Evolutionary conservation across 345 rosid species (phyloP).

Genomic region (Eucalyptus camaldulensis): DNA sequence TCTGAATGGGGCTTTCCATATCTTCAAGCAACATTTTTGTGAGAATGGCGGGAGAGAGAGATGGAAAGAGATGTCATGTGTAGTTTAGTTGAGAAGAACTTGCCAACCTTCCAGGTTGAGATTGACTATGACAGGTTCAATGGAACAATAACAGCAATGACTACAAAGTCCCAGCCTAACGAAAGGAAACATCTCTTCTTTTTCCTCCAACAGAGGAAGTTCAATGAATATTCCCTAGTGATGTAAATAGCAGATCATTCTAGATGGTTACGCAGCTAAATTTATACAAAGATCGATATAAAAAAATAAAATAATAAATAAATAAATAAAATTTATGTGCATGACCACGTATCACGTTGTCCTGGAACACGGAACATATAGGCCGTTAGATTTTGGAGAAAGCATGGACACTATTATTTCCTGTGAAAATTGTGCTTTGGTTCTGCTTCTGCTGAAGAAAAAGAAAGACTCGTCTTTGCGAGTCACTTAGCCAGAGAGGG

Average conservation of each 20-base stretch:
- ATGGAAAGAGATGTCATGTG: neutral
- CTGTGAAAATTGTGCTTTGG: neutral
- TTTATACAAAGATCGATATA: neutral
- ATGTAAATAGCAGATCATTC: neutral
- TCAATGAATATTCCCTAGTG: neutral
- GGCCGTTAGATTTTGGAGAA: neutral
- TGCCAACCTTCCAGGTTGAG: neutral
- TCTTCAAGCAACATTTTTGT: conserved; percentile 53
- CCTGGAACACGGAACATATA: neutral
- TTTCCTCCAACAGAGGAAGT: neutral
- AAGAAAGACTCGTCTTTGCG: neutral
- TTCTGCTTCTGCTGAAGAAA: neutral
- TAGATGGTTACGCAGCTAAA: neutral
- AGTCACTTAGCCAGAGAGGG: neutral
- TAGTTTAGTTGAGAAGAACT: neutral
- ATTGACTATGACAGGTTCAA: neutral
- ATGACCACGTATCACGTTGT: neutral
- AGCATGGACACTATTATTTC: neutral
- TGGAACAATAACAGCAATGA: neutral
- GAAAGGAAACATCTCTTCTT: neutral
- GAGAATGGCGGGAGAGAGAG: conserved; percentile 13
- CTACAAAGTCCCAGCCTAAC: neutral
- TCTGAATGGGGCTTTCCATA: conserved; percentile 16
- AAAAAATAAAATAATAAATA: neutral
- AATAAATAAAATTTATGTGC: neutral